Evolutionary conservation across 176 grass and related monocot species (phyloP).

Genomic region (Secale cereale): DNA sequence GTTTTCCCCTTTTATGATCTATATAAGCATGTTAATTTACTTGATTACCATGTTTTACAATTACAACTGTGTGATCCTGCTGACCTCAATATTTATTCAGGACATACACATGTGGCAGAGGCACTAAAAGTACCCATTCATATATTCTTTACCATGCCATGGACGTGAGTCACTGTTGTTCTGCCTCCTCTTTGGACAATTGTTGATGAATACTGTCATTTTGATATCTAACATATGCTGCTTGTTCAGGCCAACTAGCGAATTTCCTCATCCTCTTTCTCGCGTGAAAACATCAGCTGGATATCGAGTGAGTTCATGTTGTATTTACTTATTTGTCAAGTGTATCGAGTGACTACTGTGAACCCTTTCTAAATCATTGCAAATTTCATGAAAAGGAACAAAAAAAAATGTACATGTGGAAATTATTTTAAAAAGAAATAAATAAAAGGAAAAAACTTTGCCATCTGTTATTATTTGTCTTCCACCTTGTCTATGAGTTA

Average conservation of each 20-base stretch:
- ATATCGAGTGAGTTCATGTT: conserved; percentile 41
- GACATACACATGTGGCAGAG: conserved; percentile 94
- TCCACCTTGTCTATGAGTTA: too few species aligned
- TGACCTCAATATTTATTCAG: conserved; percentile 61
- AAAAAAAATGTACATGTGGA: background rate
- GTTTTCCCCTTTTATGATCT: background rate
- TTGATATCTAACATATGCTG: conserved; percentile 28
- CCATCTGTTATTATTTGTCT: background rate
- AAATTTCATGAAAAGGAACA: background rate
- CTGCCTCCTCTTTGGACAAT: conserved; percentile 17
- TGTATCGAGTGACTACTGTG: background rate
- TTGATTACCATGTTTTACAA: conserved; percentile 5
- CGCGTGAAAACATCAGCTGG: background rate
- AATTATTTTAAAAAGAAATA: background rate
- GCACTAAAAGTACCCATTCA: conserved; percentile 88
- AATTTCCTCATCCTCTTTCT: conserved; percentile 78
- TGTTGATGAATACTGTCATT: conserved; percentile 22
- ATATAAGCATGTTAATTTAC: background rate
- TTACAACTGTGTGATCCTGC: conserved; percentile 17
- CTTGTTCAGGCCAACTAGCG: conserved; percentile 86
- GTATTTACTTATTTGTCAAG: conserved; percentile 6
- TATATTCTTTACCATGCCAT: conserved; percentile 99
- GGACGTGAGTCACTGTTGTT: conserved; percentile 73
- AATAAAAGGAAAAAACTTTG: background rate
- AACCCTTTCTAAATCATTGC: background rate